These are phyloP conservation scores for Hemileccinum impolitum DNA, from an alignment of 768 basidiomycete genomes.

Conservation along the genomic window DNA sequence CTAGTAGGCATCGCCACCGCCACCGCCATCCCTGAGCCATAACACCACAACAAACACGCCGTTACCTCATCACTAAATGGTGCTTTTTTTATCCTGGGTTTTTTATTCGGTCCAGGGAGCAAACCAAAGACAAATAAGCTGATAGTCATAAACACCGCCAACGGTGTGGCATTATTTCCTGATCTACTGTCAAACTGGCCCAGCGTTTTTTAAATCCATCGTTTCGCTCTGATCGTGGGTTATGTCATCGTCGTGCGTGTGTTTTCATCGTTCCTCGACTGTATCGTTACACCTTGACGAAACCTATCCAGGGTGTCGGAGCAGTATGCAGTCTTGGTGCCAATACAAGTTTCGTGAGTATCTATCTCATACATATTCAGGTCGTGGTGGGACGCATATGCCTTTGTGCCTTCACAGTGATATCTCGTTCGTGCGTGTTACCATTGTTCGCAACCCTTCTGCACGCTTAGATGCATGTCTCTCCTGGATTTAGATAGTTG, in stretches of 20 bases:
- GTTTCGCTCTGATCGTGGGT: not conserved
- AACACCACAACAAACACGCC: too few relatives aligned
- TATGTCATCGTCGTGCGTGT: constrained; percentile 4
- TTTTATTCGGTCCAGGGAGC: too few relatives aligned
- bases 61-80: too few relatives aligned
- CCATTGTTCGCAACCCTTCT: too few relatives aligned
- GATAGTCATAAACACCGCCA: not conserved
- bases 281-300: not conserved
- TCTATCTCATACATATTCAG: too few relatives aligned
- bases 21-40: too few relatives aligned
- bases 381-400: too few relatives aligned
- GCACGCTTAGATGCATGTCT: not conserved
- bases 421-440: constrained; percentile 3
- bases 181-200: not conserved
- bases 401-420: not conserved
- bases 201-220: too few relatives aligned
- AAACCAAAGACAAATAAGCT: too few relatives aligned
- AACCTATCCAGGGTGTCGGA: not conserved
- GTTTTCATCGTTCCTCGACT: not conserved
- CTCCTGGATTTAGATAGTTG: not conserved
- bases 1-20: too few relatives aligned
- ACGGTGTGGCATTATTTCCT: not conserved
- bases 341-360: constrained; percentile 10
- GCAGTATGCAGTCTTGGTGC: not conserved
- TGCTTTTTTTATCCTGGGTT: too few relatives aligned